These are phyloP conservation scores for Clarireedia homoeocarpa DNA, from an alignment of 2,329 filamentous ascomycete genomes.

Conservation along the genomic window DNA sequence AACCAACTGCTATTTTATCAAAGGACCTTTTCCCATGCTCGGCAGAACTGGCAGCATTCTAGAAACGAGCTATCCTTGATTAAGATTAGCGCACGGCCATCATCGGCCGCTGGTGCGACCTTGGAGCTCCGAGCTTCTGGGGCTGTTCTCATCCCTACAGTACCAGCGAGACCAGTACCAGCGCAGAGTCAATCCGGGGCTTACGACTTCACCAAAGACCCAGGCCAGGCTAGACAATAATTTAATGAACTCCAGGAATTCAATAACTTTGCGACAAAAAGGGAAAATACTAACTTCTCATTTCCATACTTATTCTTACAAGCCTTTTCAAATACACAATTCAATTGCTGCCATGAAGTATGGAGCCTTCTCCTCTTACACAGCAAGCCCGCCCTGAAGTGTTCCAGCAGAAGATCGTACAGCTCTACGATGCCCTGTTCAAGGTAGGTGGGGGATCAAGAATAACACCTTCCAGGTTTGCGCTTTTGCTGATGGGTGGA, in stretches of 20 bases:
- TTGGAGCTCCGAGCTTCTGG: too few species aligned
- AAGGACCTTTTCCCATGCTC: neutral
- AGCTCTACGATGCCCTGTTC: conserved; percentile 82
- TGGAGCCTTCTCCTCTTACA: conserved; percentile 89
- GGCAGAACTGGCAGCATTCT: neutral
- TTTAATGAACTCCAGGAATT: neutral
- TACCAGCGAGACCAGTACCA: too few species aligned
- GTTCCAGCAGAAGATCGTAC: conserved; percentile 90
- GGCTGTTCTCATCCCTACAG: too few species aligned
- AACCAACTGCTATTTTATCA: neutral
- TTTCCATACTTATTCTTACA: neutral
- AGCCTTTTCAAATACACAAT: neutral
- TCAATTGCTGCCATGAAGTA: conserved; percentile 33
- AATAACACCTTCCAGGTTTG: neutral
- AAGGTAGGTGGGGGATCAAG: conserved; percentile 41
- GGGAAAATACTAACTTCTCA: neutral
- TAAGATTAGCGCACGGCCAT: neutral
- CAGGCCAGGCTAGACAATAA: neutral
- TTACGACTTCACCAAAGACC: neutral
- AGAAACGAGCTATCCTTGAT: neutral
- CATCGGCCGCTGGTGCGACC: conserved; percentile 1
- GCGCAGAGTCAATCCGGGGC: neutral
- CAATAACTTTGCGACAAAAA: neutral
- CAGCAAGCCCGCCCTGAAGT: conserved; percentile 83
- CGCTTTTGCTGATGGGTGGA: conserved; percentile 18